Evolutionary conservation across 2,329 filamentous ascomycete genomes (phyloP), one percentile per base, ranked within the genome.

Genomic region (Cryphonectria radicalis): DNA sequence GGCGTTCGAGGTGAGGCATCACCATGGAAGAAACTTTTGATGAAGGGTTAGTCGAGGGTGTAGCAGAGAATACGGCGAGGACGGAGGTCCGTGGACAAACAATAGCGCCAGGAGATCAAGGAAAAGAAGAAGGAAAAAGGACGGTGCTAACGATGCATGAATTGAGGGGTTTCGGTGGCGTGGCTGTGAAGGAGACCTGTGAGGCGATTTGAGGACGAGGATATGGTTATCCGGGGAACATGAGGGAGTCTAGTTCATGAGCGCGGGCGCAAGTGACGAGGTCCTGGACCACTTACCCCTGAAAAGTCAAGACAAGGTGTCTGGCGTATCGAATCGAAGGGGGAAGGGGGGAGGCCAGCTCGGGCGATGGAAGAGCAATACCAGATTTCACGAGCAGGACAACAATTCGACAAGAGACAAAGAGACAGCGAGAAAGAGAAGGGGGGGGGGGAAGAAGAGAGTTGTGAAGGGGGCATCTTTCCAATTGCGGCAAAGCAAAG

Each of bases 121-220:
- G n/a, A 50, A 8, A 50, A 8, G 22, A 22, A 22, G 43, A 50
- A 50, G 19, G 19, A 69, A 73, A 66, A 72, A 77, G 76, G 77
- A 77, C 77, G 78, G 75, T 80, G 78, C 74, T 74, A 73, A 72
- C 70, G 75, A 74, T 76, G 77, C 78, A 79, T 79, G 73, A 79
- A 77, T 70, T 70, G 70, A 75, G 76, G 73, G 74, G 73, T 68
- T 75, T 72, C 74, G 74, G 77, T 74, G 77, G 75, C 75, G 74
- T 76, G 74, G 77, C 75, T 78, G 75, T 78, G 78, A 76, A 77
- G 75, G 70, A 72, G 74, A 75, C 75, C 73, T 76, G 76, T 78
- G 76, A 77, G 75, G 69, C 73, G 76, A 74, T 77, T 73, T 73
- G 74, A 73, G 74, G 70, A 73, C 70, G 66, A 42, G 46, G 66